Evolutionary conservation across 2,329 filamentous ascomycete genomes (phyloP).

Genomic region (Verticillium klebahnii): DNA sequence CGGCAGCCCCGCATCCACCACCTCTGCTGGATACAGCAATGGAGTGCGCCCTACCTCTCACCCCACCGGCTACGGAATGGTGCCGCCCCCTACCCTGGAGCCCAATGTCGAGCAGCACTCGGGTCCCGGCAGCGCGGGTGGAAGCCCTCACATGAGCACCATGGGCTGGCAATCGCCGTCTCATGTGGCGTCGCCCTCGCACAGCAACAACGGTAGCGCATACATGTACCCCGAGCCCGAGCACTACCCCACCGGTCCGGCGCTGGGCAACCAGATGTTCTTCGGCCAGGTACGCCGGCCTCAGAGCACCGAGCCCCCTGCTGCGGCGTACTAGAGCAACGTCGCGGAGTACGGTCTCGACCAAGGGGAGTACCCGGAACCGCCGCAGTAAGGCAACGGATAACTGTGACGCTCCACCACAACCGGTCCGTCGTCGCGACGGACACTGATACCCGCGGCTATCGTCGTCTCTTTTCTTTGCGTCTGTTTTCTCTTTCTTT

Average conservation of each 20-base stretch:
- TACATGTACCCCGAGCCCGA: constrained; percentile 86
- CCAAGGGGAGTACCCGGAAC: neutral
- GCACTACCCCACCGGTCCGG: constrained; percentile 54
- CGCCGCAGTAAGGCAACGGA: neutral
- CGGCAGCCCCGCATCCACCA: constrained; percentile 65
- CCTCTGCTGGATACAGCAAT: constrained; percentile 54
- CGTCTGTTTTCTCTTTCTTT: neutral
- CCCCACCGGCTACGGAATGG: constrained; percentile 65
- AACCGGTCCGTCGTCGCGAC: neutral
- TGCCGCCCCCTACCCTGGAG: constrained; percentile 75
- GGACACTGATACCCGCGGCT: neutral
- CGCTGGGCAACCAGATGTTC: constrained; percentile 64
- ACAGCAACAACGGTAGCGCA: constrained; percentile 52
- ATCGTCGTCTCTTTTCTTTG: neutral
- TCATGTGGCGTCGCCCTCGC: constrained; percentile 67
- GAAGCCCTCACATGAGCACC: constrained; percentile 79
- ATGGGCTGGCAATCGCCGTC: constrained; percentile 85
- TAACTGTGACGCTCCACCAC: neutral
- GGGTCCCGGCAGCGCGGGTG: constrained; percentile 63
- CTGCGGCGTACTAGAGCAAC: constrained; percentile 16
- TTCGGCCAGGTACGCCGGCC: constrained; percentile 67
- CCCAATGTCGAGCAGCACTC: constrained; percentile 75
- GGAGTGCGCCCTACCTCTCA: constrained; percentile 75
- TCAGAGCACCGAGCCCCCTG: constrained; percentile 65
- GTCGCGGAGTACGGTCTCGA: neutral